Evolutionary conservation across 495 filamentous ascomycete species (phyloP).

Genomic region (Neurospora sp.): DNA sequence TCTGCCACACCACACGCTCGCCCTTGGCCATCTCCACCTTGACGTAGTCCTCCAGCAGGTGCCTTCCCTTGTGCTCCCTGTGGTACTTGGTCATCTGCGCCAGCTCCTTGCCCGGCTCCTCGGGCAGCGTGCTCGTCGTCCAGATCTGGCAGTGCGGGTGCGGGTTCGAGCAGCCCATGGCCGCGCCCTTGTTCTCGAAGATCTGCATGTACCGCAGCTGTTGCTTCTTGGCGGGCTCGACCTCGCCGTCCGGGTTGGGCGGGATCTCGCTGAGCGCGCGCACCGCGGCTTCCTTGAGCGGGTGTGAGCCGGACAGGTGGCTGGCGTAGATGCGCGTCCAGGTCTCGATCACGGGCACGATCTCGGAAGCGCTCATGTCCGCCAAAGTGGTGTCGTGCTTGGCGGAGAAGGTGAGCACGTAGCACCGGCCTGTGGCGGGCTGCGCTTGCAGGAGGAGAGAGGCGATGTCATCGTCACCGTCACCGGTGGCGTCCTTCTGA

Average conservation of each 20-base stretch:
- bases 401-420: slow-evolving; percentile 88
- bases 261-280: slow-evolving; percentile 27
- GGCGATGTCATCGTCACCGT: slow-evolving; percentile 43
- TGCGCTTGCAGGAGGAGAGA: slow-evolving; percentile 75
- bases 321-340: slow-evolving; percentile 84
- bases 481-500: slow-evolving; percentile 7
- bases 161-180: slow-evolving; percentile 98
- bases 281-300: slow-evolving; percentile 40
- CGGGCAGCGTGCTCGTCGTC: slow-evolving; percentile 82
- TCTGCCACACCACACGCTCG: slow-evolving; percentile 81
- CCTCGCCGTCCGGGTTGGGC: slow-evolving; percentile 27
- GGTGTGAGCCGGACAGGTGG: slow-evolving; percentile 64
- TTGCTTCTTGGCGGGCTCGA: slow-evolving; percentile 45
- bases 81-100: slow-evolving; percentile 68
- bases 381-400: slow-evolving; percentile 87
- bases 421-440: slow-evolving; percentile 91
- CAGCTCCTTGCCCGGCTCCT: slow-evolving; percentile 75
- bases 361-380: slow-evolving; percentile 61
- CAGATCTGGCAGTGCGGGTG: slow-evolving; percentile 96
- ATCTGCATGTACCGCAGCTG: slow-evolving; percentile 98
- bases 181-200: slow-evolving; percentile 96
- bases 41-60: slow-evolving; percentile 80
- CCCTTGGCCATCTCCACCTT: slow-evolving; percentile 68
- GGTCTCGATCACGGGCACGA: slow-evolving; percentile 65
- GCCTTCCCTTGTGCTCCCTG: slow-evolving; percentile 51